phyloP scores from a whole-genome alignment of 495 filamentous ascomycete genomes.

The Rhizodiscina lignyota region DNA sequence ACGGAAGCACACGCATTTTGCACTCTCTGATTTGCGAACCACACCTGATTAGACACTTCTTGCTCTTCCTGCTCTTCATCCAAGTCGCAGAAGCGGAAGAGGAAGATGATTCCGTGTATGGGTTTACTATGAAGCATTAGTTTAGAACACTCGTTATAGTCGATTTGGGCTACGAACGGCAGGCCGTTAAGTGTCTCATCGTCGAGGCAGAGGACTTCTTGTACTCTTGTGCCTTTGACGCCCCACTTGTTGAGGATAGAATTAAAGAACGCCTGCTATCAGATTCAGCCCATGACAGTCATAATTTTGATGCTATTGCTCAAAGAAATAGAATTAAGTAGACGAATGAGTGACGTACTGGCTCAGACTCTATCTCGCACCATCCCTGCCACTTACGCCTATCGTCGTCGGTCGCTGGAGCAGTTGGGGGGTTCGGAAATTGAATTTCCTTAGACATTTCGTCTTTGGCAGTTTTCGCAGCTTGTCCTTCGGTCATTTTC shows the following conservation, averaged over 20 bases:
- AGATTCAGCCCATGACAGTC: no score
- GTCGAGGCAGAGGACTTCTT: slow-evolving; percentile 66
- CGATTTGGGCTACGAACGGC: slow-evolving; percentile 28
- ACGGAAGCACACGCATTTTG: slow-evolving; percentile 77
- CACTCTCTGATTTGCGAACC: slow-evolving; percentile 89
- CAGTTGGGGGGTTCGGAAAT: slow-evolving; percentile 17
- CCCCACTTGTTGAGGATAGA: slow-evolving; percentile 66
- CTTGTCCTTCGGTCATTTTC: no score
- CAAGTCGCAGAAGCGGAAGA: slow-evolving; percentile 54
- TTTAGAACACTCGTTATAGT: slow-evolving; percentile 3
- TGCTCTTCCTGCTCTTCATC: slow-evolving; percentile 38
- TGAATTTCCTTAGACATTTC: background rate
- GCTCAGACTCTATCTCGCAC: slow-evolving; percentile 82
- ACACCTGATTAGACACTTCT: slow-evolving; percentile 51
- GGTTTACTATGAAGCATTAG: slow-evolving; percentile 34
- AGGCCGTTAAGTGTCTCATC: slow-evolving; percentile 45
- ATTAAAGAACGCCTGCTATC: slow-evolving; percentile 60
- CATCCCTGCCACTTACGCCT: slow-evolving; percentile 53
- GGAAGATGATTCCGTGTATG: slow-evolving; percentile 68
- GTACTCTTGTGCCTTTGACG: slow-evolving; percentile 52
- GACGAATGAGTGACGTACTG: slow-evolving; percentile 34
- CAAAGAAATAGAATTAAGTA: no score
- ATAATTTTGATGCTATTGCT: no score
- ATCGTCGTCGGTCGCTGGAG: slow-evolving; percentile 25
- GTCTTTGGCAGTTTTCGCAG: no score